Base-by-base conservation (phyloP, 2,329 filamentous ascomycete genomes). In the Xylaria sp. region DNA sequence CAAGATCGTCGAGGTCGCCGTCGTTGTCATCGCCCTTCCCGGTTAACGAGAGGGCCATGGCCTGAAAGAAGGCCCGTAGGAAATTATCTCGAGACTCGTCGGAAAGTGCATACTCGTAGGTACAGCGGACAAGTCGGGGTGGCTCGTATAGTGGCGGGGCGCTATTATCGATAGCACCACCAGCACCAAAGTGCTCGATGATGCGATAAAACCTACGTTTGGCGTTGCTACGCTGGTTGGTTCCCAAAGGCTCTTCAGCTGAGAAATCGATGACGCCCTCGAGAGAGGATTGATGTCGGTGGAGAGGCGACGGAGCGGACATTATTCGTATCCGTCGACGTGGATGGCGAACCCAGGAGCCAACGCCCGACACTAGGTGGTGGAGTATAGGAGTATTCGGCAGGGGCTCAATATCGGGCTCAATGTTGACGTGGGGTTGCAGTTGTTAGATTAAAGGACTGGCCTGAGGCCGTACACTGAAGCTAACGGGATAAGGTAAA, bases 121-220 rank as follows among this genome's bases (percentile, higher is more conserved):
- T 28, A 5, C 4, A 5, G 28, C 28, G 28, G 3, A 28, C 28
- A 5, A 28, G 75, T 52, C 31, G 66, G 12, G 75, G 59, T 46
- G 71, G 75, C 12, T 69, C 73, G 62, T 76, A 77, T 36, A 59
- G 33, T 41, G 5, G 39, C 12, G 39, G 39, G 28, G 43, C 28
- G 55, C 52, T 43, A 25, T 63, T 57, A 18, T n/a, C n/a, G n/a
- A 62, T 41, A 66, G 23, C 48, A 55, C 62, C 52, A 23, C n/a
- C 23, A 49, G n/a, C 48, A 1, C 52, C 63, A 49, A 75, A 72
- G 49, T 73, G 57, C 39, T 72, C 52, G 41, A 71, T 57, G 41
- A 76, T 73, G 54, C 59, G 62, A 59, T 72, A 69, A 60, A 76
- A 71, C 41, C 49, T 74, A 55, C 55, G 57, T 28, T 39, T 66